Evolutionary conservation across 192 early-diverging fungal genomes (phyloP), one percentile per base, ranked within the genome.

Genomic region (Lunasporangiospora selenospora): DNA sequence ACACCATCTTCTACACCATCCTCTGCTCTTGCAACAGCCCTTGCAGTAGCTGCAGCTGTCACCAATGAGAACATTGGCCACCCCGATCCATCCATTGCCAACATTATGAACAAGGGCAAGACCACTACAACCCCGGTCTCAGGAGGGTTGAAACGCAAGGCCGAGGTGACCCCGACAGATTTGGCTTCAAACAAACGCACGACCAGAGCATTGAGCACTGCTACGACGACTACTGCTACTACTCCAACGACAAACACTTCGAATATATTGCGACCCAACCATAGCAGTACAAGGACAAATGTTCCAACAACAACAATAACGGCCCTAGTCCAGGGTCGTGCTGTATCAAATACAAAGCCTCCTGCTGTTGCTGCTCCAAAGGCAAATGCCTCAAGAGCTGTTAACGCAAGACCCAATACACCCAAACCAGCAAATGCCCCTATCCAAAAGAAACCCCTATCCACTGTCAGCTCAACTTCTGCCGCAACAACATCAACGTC

Each of bases 1-100:
- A 52, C 41, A 15, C 48, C 65, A 3, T 37, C 65, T 16, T 42
- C 65, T 1, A 39, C 65, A 6, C 27, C 65, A 4, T 67, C 65
- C 7, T 67, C 65, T 3, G 36, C 65, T 15, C 49, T 67, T 11
- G 55, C 55, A 24, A 67, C 65, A n/a, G 65, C 65, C 1, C 43
- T 67, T 24, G 65, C 65, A 11, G 65, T 67, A 0, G 65, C 65
- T 29, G 65, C 65, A 6, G 55, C 65, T 7, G 29, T 50, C 21
- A 47, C 42, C 23, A 58, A 67, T 24, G 56, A 67, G 12, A 59
- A 59, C 65, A 48, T 32, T n/a, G 1, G 23, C 38, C 2, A 51
- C 48, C 4, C 0, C 24, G 23, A 36, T 13, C 23, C 12, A 63
- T n/a, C 36, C 49, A 37, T 23, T 46, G 18, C 50, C 38, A 46